phyloP scores from a whole-genome alignment of 805 yeast genomes.

The Scheffersomyces stipitis region DNA sequence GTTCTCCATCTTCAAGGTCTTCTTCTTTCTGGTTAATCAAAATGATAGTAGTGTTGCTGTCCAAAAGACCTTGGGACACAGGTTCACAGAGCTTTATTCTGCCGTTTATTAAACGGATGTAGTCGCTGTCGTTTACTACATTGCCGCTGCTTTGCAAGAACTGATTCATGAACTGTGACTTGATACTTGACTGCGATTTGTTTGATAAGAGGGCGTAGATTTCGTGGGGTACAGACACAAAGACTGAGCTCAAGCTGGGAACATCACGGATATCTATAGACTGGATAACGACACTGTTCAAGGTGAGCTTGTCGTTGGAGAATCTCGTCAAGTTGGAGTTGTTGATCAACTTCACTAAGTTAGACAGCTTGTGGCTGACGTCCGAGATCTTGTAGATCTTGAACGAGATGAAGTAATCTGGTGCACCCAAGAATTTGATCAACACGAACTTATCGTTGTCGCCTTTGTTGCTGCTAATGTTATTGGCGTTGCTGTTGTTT shows the following conservation, averaged over 20 bases:
- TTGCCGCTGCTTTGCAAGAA: constrained; percentile 21
- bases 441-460: constrained; percentile 24
- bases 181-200: constrained; percentile 31
- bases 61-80: constrained; percentile 61
- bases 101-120: constrained; percentile 47
- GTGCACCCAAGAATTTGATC: constrained; percentile 39
- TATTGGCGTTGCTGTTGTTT: constrained; percentile 1
- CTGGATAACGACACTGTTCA: constrained; percentile 38
- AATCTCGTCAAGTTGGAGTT: constrained; percentile 37
- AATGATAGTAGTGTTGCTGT: constrained; percentile 49
- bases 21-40: constrained; percentile 39
- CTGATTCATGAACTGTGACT: constrained; percentile 29
- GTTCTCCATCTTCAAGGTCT: constrained; percentile 1
- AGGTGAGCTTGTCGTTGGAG: constrained; percentile 24
- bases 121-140: constrained; percentile 43
- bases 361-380: constrained; percentile 23
- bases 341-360: constrained; percentile 40
- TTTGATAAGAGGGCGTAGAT: constrained; percentile 35
- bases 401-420: constrained; percentile 32
- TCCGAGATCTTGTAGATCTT: constrained; percentile 35
- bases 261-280: constrained; percentile 33
- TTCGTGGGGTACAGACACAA: constrained; percentile 46
- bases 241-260: constrained; percentile 42
- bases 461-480: constrained; percentile 2
- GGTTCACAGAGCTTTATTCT: constrained; percentile 68